phyloP scores from a whole-genome alignment of 1,139 yeast genomes.

The Yarrowia galli region DNA sequence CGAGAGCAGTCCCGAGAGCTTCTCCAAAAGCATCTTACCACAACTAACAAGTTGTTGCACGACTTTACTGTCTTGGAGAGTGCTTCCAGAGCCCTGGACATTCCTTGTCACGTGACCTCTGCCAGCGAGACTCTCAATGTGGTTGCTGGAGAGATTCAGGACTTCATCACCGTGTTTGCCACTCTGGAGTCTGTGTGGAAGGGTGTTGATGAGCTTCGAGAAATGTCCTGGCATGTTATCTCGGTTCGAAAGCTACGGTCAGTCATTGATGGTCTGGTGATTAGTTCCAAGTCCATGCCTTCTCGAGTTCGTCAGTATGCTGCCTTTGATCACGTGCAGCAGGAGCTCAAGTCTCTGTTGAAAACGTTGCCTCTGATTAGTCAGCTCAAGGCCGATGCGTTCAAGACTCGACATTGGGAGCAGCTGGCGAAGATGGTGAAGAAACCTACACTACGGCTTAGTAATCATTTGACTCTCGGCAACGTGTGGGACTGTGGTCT shows the following conservation, averaged over 20 bases:
- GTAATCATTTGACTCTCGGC: conserved; percentile 57
- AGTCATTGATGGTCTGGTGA: conserved; percentile 61
- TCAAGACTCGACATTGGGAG: conserved; percentile 76
- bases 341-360: conserved; percentile 55
- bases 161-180: conserved; percentile 70
- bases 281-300: conserved; percentile 62
- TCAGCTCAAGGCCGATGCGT: conserved; percentile 63
- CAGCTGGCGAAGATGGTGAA: conserved; percentile 54
- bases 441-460: conserved; percentile 43
- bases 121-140: conserved; percentile 14
- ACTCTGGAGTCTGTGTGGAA: conserved; percentile 65
- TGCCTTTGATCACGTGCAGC: conserved; percentile 69
- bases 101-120: conserved; percentile 50
- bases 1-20: conserved; percentile 48
- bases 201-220: conserved; percentile 57
- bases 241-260: conserved; percentile 59
- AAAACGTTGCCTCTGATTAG: conserved; percentile 55
- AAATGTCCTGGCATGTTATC: conserved; percentile 60
- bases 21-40: conserved; percentile 12
- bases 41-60: conserved; percentile 27
- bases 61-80: conserved; percentile 49
- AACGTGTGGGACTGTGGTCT: conserved; percentile 69
- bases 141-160: conserved; percentile 60
- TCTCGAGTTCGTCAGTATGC: conserved; percentile 68
- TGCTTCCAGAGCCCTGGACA: conserved; percentile 56